Base-by-base conservation (phyloP, 2,329 filamentous ascomycete species). In the Trichocomaceae sp. region DNA sequence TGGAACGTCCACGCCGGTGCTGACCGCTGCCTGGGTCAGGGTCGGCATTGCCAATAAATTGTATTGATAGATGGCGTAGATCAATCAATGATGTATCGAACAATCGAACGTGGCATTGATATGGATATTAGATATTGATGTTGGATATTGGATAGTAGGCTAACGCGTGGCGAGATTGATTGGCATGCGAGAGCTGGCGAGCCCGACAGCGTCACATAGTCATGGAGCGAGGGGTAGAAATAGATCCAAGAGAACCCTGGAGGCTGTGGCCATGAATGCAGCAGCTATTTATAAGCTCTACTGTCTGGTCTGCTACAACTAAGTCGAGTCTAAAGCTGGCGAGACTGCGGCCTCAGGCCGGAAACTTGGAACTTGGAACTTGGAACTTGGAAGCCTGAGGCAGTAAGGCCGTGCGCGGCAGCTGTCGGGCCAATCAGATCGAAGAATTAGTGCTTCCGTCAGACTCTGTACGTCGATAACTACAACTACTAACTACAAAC, bases 41-140 rank as follows among this genome's bases (percentile, higher is more conserved):
- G 67, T 70, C 9, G 68, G 63, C 70, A 74, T 72, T 53, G 26
- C 8, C 26, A 29, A 8, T 9, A 5, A 29, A 29, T 10, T 29
- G 26, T n/a, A 29, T 6, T 2, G 26, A 29, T 10, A 8, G 26
- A n/a, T n/a, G n/a, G n/a, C n/a, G n/a, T n/a, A n/a, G n/a, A n/a
- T n/a, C n/a, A n/a, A n/a, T n/a, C n/a, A n/a, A n/a, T n/a, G n/a
- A n/a, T n/a, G n/a, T n/a, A n/a, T n/a, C n/a, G n/a, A n/a, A n/a
- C n/a, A n/a, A n/a, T n/a, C n/a, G n/a, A n/a, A n/a, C n/a, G n/a
- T n/a, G n/a, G n/a, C n/a, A 35, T 2, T 35, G 31, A 5, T 3
- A 35, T 2, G 2, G 26, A 29, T 8, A 29, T 29, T 35, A 1
- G 13, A 35, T 35, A 13, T 33, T 2, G 3, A 33, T 33, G 12